Conservation (phyloP, 805 yeast genomes). For the Suhomyces faveliae region DNA sequence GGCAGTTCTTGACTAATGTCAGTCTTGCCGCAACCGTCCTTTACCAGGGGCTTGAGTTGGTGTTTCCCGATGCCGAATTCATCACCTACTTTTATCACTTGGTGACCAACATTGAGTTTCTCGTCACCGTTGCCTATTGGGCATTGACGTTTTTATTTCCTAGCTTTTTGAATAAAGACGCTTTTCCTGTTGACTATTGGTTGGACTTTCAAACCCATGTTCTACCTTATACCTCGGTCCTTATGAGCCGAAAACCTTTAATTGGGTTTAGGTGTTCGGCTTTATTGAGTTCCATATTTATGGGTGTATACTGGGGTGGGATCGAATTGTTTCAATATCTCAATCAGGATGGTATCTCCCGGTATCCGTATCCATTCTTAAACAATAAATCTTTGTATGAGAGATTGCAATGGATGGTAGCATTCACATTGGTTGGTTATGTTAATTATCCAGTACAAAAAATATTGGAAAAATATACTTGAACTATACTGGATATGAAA, state of each 20-base stretch:
- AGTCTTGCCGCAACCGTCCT: conserved; percentile 12
- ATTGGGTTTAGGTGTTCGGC: conserved; percentile 3
- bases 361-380: conserved; percentile 22
- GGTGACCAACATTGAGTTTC: conserved; percentile 21
- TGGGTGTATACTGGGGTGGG: conserved; percentile 16
- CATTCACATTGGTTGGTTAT: conserved; percentile 2
- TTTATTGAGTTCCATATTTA: conserved; percentile 1
- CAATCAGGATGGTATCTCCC: conserved; percentile 6
- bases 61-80: background rate
- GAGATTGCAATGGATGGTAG: conserved; percentile 12
- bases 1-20: conserved; percentile 25
- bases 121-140: conserved; percentile 25
- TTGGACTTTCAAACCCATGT: conserved; percentile 25
- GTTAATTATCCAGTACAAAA: conserved; percentile 6
- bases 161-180: conserved; percentile 13
- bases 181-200: conserved; percentile 15
- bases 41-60: conserved; percentile 6
- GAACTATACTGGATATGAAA: background rate
- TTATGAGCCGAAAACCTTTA: conserved; percentile 6
- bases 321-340: conserved; percentile 12
- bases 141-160: conserved; percentile 17
- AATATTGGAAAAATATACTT: background rate
- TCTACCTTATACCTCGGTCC: conserved; percentile 23
- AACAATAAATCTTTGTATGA: conserved; percentile 1
- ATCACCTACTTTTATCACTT: conserved; percentile 9